Evolutionary conservation across 441 rosid species (phyloP).

Genomic region (Populus tomentosa): DNA sequence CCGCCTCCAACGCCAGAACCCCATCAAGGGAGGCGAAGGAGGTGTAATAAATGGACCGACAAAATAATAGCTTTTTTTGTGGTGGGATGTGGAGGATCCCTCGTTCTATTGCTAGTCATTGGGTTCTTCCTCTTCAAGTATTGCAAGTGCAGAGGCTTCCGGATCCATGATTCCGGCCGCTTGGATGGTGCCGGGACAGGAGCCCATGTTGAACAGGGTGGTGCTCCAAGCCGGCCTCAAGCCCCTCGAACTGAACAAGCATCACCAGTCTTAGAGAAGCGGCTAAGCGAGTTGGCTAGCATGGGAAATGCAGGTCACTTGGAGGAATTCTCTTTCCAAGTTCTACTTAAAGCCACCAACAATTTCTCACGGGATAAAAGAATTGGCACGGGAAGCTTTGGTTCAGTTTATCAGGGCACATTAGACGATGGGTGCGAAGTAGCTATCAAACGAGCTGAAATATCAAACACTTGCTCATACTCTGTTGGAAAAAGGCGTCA

Average conservation of each 20-base stretch:
- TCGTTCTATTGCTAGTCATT: constrained; percentile 29
- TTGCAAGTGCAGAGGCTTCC: constrained; percentile 42
- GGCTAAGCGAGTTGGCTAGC: constrained; percentile 61
- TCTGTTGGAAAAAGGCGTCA: constrained; percentile 29
- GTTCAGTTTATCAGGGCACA: constrained; percentile 54
- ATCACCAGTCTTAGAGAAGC: constrained; percentile 43
- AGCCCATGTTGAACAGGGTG: not conserved
- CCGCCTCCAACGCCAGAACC: not conserved
- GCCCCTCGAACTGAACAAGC: constrained; percentile 8
- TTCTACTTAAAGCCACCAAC: constrained; percentile 42
- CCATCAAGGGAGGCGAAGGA: not conserved
- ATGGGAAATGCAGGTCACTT: constrained; percentile 52
- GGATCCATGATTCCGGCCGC: constrained; percentile 72
- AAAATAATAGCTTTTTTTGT: constrained; percentile 47
- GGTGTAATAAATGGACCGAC: constrained; percentile 26
- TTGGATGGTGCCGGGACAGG: constrained; percentile 32
- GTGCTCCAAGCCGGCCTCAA: not conserved
- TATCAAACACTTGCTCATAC: constrained; percentile 18
- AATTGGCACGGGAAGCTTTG: constrained; percentile 73
- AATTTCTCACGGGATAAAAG: constrained; percentile 51
- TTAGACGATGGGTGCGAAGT: constrained; percentile 59
- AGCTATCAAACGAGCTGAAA: constrained; percentile 74
- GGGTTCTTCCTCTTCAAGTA: constrained; percentile 38
- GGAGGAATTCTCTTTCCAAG: constrained; percentile 52
- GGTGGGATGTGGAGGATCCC: constrained; percentile 64